Evolutionary conservation across 495 filamentous ascomycete genomes (phyloP).

Genomic region (Penicillium bialowiezense): DNA sequence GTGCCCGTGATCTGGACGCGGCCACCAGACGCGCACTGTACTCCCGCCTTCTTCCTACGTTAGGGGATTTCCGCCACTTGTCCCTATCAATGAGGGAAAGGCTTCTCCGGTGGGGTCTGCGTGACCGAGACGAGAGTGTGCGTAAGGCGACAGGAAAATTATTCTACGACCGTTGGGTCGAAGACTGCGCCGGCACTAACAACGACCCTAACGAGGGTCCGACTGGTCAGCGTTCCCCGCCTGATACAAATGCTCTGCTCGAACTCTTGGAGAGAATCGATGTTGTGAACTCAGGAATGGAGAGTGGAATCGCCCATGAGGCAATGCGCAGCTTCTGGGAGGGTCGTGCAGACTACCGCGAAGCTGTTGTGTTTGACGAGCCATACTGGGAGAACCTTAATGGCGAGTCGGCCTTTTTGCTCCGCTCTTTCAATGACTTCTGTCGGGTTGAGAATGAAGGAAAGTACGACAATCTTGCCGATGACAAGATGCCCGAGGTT

Average conservation of each 20-base stretch:
- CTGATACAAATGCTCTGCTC: constrained; percentile 71
- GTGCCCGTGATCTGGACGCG: constrained; percentile 84
- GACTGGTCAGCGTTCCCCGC: constrained; percentile 50
- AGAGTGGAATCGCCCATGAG: constrained; percentile 84
- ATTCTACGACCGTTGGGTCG: constrained; percentile 94
- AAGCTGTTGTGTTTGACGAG: constrained; percentile 77
- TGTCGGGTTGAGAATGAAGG: constrained; percentile 68
- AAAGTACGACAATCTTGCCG: constrained; percentile 68
- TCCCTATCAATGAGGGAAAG: constrained; percentile 96
- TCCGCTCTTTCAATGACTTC: constrained; percentile 89
- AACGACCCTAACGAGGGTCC: constrained; percentile 44
- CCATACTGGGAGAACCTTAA: constrained; percentile 83
- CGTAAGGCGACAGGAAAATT: constrained; percentile 85
- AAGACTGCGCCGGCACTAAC: constrained; percentile 75
- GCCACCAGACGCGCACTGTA: constrained; percentile 82
- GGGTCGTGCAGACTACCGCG: constrained; percentile 84
- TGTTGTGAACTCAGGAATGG: constrained; percentile 81
- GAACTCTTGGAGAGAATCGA: constrained; percentile 95
- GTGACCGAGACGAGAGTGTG: constrained; percentile 92
- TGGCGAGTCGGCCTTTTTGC: constrained; percentile 83
- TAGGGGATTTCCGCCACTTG: constrained; percentile 94
- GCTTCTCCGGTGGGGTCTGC: constrained; percentile 89
- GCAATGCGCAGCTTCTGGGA: constrained; percentile 97
- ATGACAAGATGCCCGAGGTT: constrained; percentile 94
- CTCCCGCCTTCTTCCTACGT: constrained; percentile 77